phyloP scores from a whole-genome alignment of 306 rosid species.

The Dalbergia cultrata region DNA sequence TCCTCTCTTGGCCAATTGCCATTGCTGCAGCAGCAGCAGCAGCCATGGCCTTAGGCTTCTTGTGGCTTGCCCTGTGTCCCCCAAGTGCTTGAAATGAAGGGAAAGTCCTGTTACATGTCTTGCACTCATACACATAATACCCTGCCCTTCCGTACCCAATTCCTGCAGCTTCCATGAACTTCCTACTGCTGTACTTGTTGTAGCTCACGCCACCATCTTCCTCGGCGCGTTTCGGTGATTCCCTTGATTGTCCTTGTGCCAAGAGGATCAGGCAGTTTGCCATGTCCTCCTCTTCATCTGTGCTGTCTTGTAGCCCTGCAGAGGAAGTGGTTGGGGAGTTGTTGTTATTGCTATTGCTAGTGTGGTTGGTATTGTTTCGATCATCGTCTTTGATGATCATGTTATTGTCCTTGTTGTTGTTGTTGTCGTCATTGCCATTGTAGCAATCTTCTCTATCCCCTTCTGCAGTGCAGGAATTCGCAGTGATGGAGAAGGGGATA shows the following conservation, averaged over 20 bases:
- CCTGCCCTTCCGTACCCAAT: slow-evolving; percentile 53
- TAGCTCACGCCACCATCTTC: slow-evolving; percentile 43
- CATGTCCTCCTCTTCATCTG: slow-evolving; percentile 86
- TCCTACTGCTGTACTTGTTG: slow-evolving; percentile 62
- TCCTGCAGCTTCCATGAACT: slow-evolving; percentile 63
- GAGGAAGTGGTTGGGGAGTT: slow-evolving; percentile 58
- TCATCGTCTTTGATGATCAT: not conserved
- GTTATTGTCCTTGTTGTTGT: not conserved
- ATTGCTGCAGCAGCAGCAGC: not conserved
- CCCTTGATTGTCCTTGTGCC: slow-evolving; percentile 74
- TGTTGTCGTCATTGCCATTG: not conserved
- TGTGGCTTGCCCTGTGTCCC: slow-evolving; percentile 92
- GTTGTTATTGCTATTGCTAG: not conserved
- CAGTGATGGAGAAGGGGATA: slow-evolving; percentile 62
- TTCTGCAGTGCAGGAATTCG: slow-evolving; percentile 57
- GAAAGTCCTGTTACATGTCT: slow-evolving; percentile 79
- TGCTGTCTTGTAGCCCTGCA: slow-evolving; percentile 50
- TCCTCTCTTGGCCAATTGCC: slow-evolving; percentile 40
- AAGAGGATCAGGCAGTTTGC: slow-evolving; percentile 88
- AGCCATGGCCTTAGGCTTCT: slow-evolving; percentile 67
- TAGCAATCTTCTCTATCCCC: slow-evolving; percentile 29
- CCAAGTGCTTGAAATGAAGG: slow-evolving; percentile 93
- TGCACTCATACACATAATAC: slow-evolving; percentile 79
- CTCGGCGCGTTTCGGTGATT: slow-evolving; percentile 41
- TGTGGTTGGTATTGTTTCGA: not conserved